A percentile compares a stretch with the other conserved stretches of the same genome.
Conservation (phyloP, 164 flowering plant genomes). For the Berberis thunbergii region DNA sequence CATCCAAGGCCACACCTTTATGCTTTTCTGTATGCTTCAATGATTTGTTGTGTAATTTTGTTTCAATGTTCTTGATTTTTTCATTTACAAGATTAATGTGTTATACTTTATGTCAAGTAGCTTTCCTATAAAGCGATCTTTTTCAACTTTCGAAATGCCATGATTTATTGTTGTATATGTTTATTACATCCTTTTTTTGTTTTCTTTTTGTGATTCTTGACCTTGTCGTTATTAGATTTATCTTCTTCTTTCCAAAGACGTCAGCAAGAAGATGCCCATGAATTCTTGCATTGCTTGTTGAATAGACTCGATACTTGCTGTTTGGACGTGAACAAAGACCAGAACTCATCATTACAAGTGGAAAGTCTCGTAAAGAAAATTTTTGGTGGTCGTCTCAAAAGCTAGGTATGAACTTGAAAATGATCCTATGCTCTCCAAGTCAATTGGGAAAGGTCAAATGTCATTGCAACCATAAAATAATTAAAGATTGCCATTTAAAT, state of each 20-base stretch:
- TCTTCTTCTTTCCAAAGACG: conserved; percentile 46
- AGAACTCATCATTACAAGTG: conserved; percentile 8
- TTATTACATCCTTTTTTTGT: not conserved
- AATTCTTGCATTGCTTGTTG: conserved; percentile 69
- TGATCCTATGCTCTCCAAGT: too few species aligned
- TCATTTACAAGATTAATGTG: too few species aligned
- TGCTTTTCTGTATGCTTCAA: too few species aligned
- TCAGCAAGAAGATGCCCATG: conserved; percentile 98
- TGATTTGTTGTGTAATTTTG: too few species aligned
- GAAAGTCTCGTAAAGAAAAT: conserved; percentile 48
- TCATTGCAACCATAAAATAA: too few species aligned
- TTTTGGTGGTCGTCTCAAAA: conserved; percentile 81
- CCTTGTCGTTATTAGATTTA: conserved; percentile 30
- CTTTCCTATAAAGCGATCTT: too few species aligned
- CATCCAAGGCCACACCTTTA: too few species aligned
- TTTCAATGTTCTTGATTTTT: too few species aligned
- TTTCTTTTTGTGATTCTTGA: not conserved
- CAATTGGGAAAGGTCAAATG: too few species aligned
- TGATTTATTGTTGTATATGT: not conserved
- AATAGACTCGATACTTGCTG: conserved; percentile 57
- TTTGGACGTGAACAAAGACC: conserved; percentile 12
- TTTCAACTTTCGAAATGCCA: too few species aligned
- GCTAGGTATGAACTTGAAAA: conserved; percentile 38
- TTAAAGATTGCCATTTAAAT: too few species aligned
- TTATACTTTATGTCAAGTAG: too few species aligned